Percentiles rank a stretch among this genome's conserved stretches.
Conservation (phyloP, 345 rosid genomes). For the Psidium guajava region DNA sequence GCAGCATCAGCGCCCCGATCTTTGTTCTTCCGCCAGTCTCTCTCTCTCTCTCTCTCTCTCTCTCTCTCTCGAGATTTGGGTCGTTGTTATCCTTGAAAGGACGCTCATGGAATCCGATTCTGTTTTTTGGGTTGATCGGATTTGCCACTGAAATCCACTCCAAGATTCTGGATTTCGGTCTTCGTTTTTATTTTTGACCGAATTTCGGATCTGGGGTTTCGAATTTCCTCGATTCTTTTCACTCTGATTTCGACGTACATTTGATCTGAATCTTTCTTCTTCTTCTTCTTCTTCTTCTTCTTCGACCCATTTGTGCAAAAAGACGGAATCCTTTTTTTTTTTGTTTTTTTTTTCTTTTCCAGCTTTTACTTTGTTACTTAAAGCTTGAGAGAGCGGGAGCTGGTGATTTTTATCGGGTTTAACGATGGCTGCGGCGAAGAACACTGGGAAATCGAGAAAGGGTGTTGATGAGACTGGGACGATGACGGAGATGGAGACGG, state of each 20-base stretch:
- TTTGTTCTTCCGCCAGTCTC: neutral
- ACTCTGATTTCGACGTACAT: neutral
- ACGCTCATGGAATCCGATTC: slow-evolving; percentile 31
- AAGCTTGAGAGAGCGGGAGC: neutral
- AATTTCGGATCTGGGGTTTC: slow-evolving; percentile 18
- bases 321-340: slow-evolving; percentile 3
- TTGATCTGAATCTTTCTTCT: slow-evolving; percentile 14
- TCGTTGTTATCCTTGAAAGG: slow-evolving; percentile 6
- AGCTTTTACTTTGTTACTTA: neutral
- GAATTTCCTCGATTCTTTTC: neutral
- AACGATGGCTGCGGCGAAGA: slow-evolving; percentile 33
- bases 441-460: slow-evolving; percentile 40
- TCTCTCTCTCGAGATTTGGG: neutral
- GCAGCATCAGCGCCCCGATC: neutral
- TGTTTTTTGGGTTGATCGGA: slow-evolving; percentile 26
- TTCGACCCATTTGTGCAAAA: neutral
- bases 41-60: slow-evolving; percentile 5
- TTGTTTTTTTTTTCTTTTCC: neutral
- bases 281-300: neutral
- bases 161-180: slow-evolving; percentile 15
- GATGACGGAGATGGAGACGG: slow-evolving; percentile 8
- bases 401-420: neutral
- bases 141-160: slow-evolving; percentile 9
- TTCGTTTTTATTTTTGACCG: slow-evolving; percentile 8
- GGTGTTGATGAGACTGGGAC: slow-evolving; percentile 19